phyloP scores from a whole-genome alignment of 768 basidiomycete species.

The Saitozyma podzolica region DNA sequence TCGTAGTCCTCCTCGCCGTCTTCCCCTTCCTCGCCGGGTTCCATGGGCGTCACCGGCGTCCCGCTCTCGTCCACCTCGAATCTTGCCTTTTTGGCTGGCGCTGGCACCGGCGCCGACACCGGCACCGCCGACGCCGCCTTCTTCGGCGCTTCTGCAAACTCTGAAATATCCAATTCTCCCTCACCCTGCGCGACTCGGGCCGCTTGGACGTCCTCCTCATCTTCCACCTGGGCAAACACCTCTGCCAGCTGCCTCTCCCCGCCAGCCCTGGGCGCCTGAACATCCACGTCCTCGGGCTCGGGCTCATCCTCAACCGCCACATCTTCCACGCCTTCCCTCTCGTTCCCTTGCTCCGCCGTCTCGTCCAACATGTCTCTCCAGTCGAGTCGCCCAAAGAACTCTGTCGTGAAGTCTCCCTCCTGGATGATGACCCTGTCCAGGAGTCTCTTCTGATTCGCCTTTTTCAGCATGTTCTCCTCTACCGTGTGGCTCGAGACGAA shows the following conservation, averaged over 20 bases:
- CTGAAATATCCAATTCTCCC: slow-evolving; percentile 77
- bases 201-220: slow-evolving; percentile 80
- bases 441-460: slow-evolving; percentile 95
- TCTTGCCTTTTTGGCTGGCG: slow-evolving; percentile 46
- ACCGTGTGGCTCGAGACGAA: slow-evolving; percentile 73
- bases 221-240: slow-evolving; percentile 82
- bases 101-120: slow-evolving; percentile 34
- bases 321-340: slow-evolving; percentile 38
- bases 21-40: slow-evolving; percentile 18
- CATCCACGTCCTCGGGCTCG: slow-evolving; percentile 30
- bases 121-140: slow-evolving; percentile 33
- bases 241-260: slow-evolving; percentile 55
- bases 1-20: slow-evolving; percentile 51
- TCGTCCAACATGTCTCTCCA: slow-evolving; percentile 79
- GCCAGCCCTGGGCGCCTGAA: slow-evolving; percentile 15
- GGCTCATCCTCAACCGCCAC: slow-evolving; percentile 32
- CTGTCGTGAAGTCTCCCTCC: slow-evolving; percentile 73
- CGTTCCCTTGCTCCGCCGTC: slow-evolving; percentile 9
- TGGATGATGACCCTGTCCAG: slow-evolving; percentile 90
- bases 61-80: slow-evolving; percentile 10
- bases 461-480: slow-evolving; percentile 92
- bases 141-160: slow-evolving; percentile 48
- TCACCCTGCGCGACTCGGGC: slow-evolving; percentile 77
- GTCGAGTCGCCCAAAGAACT: slow-evolving; percentile 59
- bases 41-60: slow-evolving; percentile 11